Percentiles rank a stretch among this genome's conserved stretches.
phyloP scores from a whole-genome alignment of 2,329 filamentous ascomycete genomes.

The Nothomitra cinnamomea region DNA sequence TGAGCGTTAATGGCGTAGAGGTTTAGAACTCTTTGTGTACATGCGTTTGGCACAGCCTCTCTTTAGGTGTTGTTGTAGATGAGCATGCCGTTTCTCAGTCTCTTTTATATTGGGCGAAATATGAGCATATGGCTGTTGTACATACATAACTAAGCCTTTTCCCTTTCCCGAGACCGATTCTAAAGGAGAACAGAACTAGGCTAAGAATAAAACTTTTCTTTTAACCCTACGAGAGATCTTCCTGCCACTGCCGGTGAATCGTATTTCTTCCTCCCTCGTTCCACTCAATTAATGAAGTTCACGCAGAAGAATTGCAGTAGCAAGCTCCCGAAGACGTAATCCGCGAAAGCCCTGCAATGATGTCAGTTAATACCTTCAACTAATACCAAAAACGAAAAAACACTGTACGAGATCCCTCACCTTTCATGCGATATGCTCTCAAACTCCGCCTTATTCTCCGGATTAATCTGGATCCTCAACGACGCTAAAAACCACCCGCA shows the following conservation, averaged over 20 bases:
- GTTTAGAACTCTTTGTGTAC: background rate
- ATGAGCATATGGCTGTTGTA: background rate
- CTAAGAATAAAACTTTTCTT: background rate
- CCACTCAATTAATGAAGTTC: slow-evolving; percentile 77
- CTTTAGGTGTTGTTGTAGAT: no score
- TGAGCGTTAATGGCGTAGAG: background rate
- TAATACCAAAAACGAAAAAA: background rate
- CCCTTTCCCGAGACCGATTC: background rate
- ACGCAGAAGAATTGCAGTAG: slow-evolving; percentile 98
- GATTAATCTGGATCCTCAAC: slow-evolving; percentile 81
- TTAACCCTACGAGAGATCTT: background rate
- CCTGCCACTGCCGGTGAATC: background rate
- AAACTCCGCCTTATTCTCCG: slow-evolving; percentile 65
- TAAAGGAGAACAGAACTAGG: background rate
- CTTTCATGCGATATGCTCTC: slow-evolving; percentile 62
- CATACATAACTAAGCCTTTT: background rate
- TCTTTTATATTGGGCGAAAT: background rate
- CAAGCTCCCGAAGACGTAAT: slow-evolving; percentile 86
- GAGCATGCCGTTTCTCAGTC: background rate
- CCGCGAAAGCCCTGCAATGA: slow-evolving; percentile 68
- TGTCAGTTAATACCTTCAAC: background rate
- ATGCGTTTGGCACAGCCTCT: no score
- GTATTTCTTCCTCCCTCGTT: background rate
- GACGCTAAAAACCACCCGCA: slow-evolving; percentile 31
- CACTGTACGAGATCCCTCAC: slow-evolving; percentile 26